Base-by-base conservation (phyloP, 129 eudicot species). In the Helichrysum umbraculigerum region DNA sequence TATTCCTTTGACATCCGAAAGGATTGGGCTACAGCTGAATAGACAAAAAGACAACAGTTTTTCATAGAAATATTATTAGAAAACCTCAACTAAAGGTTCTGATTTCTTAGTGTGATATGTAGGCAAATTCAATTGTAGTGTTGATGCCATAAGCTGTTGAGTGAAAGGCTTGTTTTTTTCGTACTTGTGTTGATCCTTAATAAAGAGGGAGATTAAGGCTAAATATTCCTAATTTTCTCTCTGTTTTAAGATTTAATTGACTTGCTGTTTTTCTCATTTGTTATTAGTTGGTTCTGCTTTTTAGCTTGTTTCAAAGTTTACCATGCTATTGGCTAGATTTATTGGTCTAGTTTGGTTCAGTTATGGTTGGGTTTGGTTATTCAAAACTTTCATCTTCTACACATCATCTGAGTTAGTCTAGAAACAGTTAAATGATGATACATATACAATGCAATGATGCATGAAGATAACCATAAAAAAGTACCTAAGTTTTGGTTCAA, bases 1-100 rank as follows among this genome's bases (percentile, higher is more conserved):
- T 89, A 89, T 68, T 82, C 91, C 19, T 92, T 92, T 58, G 96
- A 89, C 81, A 92, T 92, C 76, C 78, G 88, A 81, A 92, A 82
- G 85, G 97, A 92, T 56, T 92, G 97, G 97, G 85, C 77, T 17
- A 70, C 47, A 19, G 41, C 73, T 44, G 79, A 54, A 68, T 77
- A 76, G 71, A 78, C 33, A 79, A 72, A 51, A 25, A 25, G 67
- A 30, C 37, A 5, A 50, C 12, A 20, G 6, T 2, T 54, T 70
- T 72, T 63, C 66, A 9, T 67, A 71, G 85, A 67, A 29, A 19
- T 37, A 80, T 34, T 37, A 14, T 67, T 75, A 58, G 30, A 35
- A 73, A 66, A 42, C 47, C 68, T 58, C 19, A 34, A 29, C n/a
- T 5, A 32, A 44, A 67, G 25, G 57, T 74, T 74, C 57, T 15